phyloP scores from a whole-genome alignment of 176 grass and related monocot genomes.

The Elymus sibiricus region DNA sequence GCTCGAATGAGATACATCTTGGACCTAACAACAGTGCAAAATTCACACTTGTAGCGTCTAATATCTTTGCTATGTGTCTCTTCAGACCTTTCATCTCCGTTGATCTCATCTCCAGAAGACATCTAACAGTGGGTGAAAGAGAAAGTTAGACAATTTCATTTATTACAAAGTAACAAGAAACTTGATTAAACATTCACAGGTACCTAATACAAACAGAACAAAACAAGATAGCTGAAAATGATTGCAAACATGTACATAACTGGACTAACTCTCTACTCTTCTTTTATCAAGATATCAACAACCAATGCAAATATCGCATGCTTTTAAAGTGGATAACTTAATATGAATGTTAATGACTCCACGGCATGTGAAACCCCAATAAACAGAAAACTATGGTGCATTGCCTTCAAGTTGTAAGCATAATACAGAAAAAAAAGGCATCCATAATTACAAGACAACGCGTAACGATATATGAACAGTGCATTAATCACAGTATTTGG shows the following conservation, averaged over 20 bases:
- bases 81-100: neutral
- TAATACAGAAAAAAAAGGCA: neutral
- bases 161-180: neutral
- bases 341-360: neutral
- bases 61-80: constrained; percentile 31
- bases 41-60: constrained; percentile 60
- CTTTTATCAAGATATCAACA: neutral
- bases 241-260: neutral
- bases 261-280: neutral
- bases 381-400: neutral
- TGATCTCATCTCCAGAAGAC: constrained; percentile 33
- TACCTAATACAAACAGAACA: neutral
- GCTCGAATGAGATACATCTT: constrained; percentile 57
- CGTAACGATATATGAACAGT: neutral
- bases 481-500: neutral
- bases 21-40: constrained; percentile 50
- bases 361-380: neutral
- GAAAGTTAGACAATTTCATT: neutral
- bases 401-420: neutral
- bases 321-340: neutral
- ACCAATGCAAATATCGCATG: neutral
- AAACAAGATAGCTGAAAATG: neutral
- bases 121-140: constrained; percentile 31
- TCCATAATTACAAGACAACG: neutral
- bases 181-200: neutral